These are phyloP conservation scores for Myxozyma nipponensis DNA, from an alignment of 805 yeast species.

Conservation along the genomic window DNA sequence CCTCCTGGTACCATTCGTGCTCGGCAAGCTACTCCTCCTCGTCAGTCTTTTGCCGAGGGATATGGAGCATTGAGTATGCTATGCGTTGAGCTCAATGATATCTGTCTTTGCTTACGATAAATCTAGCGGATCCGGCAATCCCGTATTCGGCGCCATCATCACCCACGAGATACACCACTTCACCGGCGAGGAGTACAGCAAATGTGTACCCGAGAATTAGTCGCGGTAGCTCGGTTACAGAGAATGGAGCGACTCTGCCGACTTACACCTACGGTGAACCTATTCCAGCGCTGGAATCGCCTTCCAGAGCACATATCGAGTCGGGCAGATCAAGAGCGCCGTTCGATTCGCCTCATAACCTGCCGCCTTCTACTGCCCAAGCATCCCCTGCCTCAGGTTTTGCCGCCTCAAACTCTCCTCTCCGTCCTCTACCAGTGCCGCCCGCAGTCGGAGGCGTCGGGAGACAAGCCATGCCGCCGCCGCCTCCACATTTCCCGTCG, in stretches of 20 bases:
- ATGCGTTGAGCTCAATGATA: background rate
- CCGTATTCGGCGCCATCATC: conserved; percentile 27
- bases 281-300: background rate
- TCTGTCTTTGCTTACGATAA: background rate
- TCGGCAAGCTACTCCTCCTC: conserved; percentile 1
- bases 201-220: conserved; percentile 11
- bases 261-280: conserved; percentile 1
- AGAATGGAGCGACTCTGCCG: background rate
- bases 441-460: background rate
- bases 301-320: conserved; percentile 10
- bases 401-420: background rate
- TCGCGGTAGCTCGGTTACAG: background rate
- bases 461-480: background rate
- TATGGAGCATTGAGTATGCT: background rate
- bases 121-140: conserved; percentile 20
- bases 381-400: background rate
- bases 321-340: conserved; percentile 4
- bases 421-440: conserved; percentile 7
- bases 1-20: background rate
- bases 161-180: conserved; percentile 13
- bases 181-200: conserved; percentile 11
- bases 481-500: background rate
- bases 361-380: background rate
- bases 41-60: background rate
- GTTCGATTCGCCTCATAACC: conserved; percentile 1